Evolutionary conservation across 2,329 filamentous ascomycete species (phyloP), one percentile per base, ranked within the genome.

Genomic region (Diaporthe ilicicola): DNA sequence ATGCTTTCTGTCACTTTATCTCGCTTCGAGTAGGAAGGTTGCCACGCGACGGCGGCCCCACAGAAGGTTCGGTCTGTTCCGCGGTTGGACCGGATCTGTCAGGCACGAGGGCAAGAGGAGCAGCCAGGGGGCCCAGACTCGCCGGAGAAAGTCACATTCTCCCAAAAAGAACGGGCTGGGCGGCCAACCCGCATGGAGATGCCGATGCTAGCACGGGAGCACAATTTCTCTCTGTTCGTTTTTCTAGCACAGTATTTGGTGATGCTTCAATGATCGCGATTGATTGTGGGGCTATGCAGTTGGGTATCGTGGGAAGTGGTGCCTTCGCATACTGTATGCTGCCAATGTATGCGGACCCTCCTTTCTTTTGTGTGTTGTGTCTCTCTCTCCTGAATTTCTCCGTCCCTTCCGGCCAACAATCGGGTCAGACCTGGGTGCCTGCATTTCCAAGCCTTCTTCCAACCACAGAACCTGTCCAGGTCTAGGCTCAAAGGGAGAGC

Each of bases 51-150:
- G 64, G 15, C 22, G 27, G 66, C 61, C 62, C 69, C 69, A 70
- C 69, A 69, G 44, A 27, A 39, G 42, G 34, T 39, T 69, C 70
- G 70, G 61, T 72, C 67, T 70, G 70, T 67, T 42, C 70, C 70
- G 70, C 59, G 59, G 56, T 54, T 50, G 70, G 67, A 42, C 66
- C 65, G 53, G 66, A 51, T 59, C 66, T 65, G 61, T 62, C 59
- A 70, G 61, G 61, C 61, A 56, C 69, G 37, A 53, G 46, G 42
- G 50, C 55, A 50, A 55, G 65, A 51, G 53, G 55, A 68, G 39
- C 59, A 44, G 44, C 53, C 24, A 37, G 55, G 46, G 44, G 67
- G 48, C 55, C 46, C 44, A 51, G 55, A 51, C 42, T 32, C 22
- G 19, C 39, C 24, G 27, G n/a, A 29, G 55, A 51, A 42, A 42